Base-by-base conservation (phyloP, 495 filamentous ascomycete species). In the Lepidopterella palustris region DNA sequence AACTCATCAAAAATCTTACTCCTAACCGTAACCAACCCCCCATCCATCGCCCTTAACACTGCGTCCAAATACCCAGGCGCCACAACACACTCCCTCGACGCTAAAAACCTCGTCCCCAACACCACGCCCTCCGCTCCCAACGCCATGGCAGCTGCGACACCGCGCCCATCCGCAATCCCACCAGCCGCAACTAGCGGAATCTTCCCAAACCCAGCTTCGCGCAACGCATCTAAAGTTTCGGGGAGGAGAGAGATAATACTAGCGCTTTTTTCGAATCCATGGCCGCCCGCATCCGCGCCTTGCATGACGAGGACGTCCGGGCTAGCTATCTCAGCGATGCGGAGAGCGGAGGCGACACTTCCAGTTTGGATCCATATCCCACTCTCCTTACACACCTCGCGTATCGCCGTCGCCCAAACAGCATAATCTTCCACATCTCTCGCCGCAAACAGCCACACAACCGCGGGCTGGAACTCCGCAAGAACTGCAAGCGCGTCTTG, bases 391-490 rank as follows among this genome's bases (percentile, higher is more conserved):
- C 76, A 80, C 3, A 66, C 78, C 6, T 63, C 68, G 5, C 81
- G 76, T 21, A 88, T 76, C 8, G 61, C 58, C 5, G 62, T 59
- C 1, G 82, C 75, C 87, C 87, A 91, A 0, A 57, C 48, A 4
- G 79, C 73, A 3, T 86, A 71, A 13, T 87, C 80, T 0, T 64
- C 40, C 15, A 76, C 67, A 0, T 76, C 70, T 5, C 60, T 65
- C 1, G 87, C 83, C 0, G 86, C 87, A 58, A 83, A 91, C 3
- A 92, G 72, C 88, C 88, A 92, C 5, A 77, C 79, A 0, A 87
- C 88, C 21, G 76, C 77, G 0, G 88, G 88, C 18, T 72, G 77
- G 63, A 76, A 76, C 10, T 73, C 68, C 29, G 70, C 56, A 6
- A 85, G 71, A 0, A 75, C 68, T 0, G 72, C 47, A 5, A 79